A percentile compares a stretch with the other conserved stretches of the same genome.
phyloP scores from a whole-genome alignment of 1,284 basidiomycete species.

The Cutaneotrichosporon spelunceum region DNA sequence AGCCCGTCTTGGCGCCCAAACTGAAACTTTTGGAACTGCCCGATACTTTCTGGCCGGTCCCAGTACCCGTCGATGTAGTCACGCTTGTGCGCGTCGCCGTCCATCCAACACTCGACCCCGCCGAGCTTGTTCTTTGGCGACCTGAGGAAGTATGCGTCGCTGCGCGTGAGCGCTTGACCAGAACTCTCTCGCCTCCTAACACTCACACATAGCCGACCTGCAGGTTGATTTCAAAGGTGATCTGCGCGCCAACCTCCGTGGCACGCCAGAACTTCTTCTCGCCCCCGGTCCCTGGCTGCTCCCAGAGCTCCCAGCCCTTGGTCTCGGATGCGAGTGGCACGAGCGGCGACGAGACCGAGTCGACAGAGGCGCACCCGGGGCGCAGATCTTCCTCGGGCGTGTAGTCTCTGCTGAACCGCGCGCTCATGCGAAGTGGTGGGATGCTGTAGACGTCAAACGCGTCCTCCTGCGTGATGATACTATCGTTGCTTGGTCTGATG shows the following conservation, averaged over 20 bases:
- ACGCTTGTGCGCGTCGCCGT: slow-evolving; percentile 28
- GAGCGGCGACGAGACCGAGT: slow-evolving; percentile 4
- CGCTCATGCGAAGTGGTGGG: slow-evolving; percentile 2
- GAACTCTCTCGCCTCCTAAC: no score
- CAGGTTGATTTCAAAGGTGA: slow-evolving; percentile 40
- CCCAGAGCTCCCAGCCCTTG: slow-evolving; percentile 6
- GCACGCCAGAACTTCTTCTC: slow-evolving; percentile 19
- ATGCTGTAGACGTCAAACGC: slow-evolving; percentile 1
- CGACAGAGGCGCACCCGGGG: neutral
- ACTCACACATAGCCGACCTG: slow-evolving; percentile 33
- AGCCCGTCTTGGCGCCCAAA: neutral
- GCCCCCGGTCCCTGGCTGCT: neutral
- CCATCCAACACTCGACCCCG: slow-evolving; percentile 44
- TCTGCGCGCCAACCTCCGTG: slow-evolving; percentile 32
- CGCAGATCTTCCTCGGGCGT: neutral
- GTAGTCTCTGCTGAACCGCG: neutral
- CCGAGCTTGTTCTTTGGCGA: slow-evolving; percentile 44
- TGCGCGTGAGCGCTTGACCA: no score
- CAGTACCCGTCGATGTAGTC: slow-evolving; percentile 42
- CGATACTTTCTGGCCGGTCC: slow-evolving; percentile 12
- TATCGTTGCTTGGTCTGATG: neutral
- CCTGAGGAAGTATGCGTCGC: slow-evolving; percentile 43
- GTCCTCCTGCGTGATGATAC: slow-evolving; percentile 1
- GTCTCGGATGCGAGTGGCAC: slow-evolving; percentile 1
- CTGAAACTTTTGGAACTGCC: slow-evolving; percentile 6